phyloP scores from a whole-genome alignment of 805 yeast species.

The Schwanniomyces occidentalis region DNA sequence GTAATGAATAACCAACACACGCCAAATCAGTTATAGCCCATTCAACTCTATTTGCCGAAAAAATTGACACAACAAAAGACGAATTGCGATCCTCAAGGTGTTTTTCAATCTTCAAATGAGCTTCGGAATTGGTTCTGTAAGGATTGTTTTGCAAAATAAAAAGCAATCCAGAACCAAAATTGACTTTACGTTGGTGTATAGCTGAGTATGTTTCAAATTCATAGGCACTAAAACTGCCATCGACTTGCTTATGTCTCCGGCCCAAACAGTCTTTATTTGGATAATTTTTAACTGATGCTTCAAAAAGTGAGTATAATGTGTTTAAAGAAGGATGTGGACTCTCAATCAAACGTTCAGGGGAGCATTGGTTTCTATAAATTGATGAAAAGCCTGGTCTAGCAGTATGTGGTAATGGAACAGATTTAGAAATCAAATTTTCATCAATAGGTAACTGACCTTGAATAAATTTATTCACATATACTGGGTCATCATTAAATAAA shows the following conservation, averaged over 20 bases:
- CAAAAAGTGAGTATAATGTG: slow-evolving; percentile 48
- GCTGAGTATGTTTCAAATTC: slow-evolving; percentile 25
- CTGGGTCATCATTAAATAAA: slow-evolving; percentile 15
- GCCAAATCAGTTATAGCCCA: slow-evolving; percentile 75
- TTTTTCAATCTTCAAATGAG: slow-evolving; percentile 25
- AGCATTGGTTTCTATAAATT: slow-evolving; percentile 43
- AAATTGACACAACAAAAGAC: slow-evolving; percentile 53
- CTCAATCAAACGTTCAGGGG: slow-evolving; percentile 27
- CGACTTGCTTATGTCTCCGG: slow-evolving; percentile 27
- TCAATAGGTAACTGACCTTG: slow-evolving; percentile 12
- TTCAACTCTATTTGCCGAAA: slow-evolving; percentile 60
- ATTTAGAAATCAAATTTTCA: slow-evolving; percentile 4
- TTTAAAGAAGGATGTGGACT: slow-evolving; percentile 43
- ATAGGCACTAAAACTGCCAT: slow-evolving; percentile 33
- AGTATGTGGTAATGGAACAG: slow-evolving; percentile 38
- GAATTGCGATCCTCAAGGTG: slow-evolving; percentile 22
- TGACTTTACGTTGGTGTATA: slow-evolving; percentile 22
- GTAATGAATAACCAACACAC: slow-evolving; percentile 49
- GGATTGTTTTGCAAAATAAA: slow-evolving; percentile 33
- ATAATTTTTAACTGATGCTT: slow-evolving; percentile 36
- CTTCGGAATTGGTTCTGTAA: slow-evolving; percentile 23
- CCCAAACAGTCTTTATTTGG: slow-evolving; percentile 49
- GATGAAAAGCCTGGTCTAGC: slow-evolving; percentile 49
- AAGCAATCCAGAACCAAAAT: slow-evolving; percentile 41
- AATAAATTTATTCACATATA: slow-evolving; percentile 12